Base-by-base conservation (phyloP, 2,329 filamentous ascomycete genomes). In the Orbilia oligospora region DNA sequence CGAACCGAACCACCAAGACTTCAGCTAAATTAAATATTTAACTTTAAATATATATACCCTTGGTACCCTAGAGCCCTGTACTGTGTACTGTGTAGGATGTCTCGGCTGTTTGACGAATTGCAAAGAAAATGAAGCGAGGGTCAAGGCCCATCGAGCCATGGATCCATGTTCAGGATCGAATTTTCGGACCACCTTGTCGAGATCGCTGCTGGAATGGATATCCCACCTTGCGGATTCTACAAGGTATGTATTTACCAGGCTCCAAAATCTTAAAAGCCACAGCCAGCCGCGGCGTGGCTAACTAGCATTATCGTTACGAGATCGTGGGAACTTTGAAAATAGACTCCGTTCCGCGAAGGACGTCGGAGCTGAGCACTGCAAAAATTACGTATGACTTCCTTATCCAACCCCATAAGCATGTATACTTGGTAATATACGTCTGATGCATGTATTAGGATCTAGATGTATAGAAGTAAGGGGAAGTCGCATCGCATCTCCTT, bases 261-360 rank as follows among this genome's bases (percentile, higher is more conserved):
- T 18, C 33, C 30, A 55, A 55, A 48, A 22, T 8, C 9, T 36
- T 12, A 9, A 41, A n/a, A 53, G 36, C 56, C 36, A 61, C 36
- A 6, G 5, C 9, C 1, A 36, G 41, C 22, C 20, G 18, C 24
- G 20, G n/a, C n/a, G n/a, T n/a, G n/a, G n/a, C n/a, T n/a, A n/a
- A 33, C 36, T 12, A 22, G 14, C 56, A 27, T 44, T 20, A 38
- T 61, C 56, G 56, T 44, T 27, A 61, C 56, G 33, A 44, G 33
- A 44, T 9, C 16, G 1, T 61, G 20, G 41, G 20, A 36, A 38
- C 33, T 36, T 9, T 16, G 27, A 20, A 36, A 38, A 22, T 24
- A 16, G 46, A 18, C 30, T 51, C 70, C 70, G 70, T 53, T 36
- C 41, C 56, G 70, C 70, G 70, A 67, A 66, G 70, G 70, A 56